Conservation (phyloP, 1,284 basidiomycete species). For the Inonotus obliquus region DNA sequence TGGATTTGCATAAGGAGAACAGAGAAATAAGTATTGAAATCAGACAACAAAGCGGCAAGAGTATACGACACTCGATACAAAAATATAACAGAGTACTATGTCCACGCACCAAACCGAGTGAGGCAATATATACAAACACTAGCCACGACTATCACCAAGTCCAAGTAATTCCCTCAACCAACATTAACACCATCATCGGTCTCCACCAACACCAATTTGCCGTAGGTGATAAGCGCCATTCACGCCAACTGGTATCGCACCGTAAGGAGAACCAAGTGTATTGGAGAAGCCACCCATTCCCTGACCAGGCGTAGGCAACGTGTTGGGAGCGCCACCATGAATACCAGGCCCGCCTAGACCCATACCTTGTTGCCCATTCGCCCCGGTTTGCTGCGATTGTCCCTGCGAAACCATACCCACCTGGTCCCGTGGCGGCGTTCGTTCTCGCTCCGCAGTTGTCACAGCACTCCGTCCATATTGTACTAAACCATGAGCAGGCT, state of each 20-base stretch:
- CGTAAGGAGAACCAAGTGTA: constrained; percentile 49
- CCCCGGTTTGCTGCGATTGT: constrained; percentile 14
- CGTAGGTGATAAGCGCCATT: constrained; percentile 59
- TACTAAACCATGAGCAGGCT: constrained; percentile 10
- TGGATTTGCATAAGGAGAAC: background rate
- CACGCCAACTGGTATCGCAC: constrained; percentile 41
- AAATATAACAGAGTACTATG: constrained; percentile 3
- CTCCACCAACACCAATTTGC: constrained; percentile 56
- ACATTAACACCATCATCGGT: constrained; percentile 36
- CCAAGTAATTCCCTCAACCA: background rate
- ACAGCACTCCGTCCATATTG: constrained; percentile 48
- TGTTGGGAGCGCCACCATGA: constrained; percentile 42
- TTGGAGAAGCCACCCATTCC: constrained; percentile 33
- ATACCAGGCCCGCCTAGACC: constrained; percentile 33
- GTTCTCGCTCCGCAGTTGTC: constrained; percentile 74
- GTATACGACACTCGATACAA: constrained; percentile 17
- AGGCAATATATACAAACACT: constrained; percentile 6
- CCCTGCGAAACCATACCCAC: constrained; percentile 37
- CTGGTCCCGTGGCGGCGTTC: constrained; percentile 55
- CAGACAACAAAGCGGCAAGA: constrained; percentile 11
- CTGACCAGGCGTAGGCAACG: constrained; percentile 21
- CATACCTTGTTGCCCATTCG: constrained; percentile 7
- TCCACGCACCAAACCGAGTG: constrained; percentile 4
- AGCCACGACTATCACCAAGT: background rate
- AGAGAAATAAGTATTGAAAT: background rate